phyloP scores from a whole-genome alignment of 108 stramenopile genomes.

The Schizochytrium sp. region DNA sequence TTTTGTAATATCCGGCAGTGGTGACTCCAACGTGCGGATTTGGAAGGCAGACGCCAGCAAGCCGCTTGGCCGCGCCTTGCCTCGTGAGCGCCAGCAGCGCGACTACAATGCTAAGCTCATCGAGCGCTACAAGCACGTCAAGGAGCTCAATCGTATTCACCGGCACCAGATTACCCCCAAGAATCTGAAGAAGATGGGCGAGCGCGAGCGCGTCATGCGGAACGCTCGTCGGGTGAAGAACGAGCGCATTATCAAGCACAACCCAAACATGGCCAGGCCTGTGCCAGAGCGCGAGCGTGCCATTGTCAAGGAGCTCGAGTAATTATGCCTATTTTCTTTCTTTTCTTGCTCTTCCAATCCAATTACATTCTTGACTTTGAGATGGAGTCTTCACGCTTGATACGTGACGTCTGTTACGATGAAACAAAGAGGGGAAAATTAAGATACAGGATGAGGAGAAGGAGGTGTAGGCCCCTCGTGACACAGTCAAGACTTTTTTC shows the following conservation, averaged over 20 bases:
- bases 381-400: too few relatives aligned
- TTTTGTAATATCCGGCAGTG: conserved; percentile 84
- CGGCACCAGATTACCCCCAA: conserved; percentile 78
- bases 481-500: too few relatives aligned
- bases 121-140: conserved; percentile 60
- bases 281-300: not conserved
- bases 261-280: not conserved
- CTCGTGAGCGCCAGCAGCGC: conserved; percentile 61
- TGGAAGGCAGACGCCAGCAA: conserved; percentile 91
- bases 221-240: not conserved
- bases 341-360: too few relatives aligned
- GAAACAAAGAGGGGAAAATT: too few relatives aligned
- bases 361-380: too few relatives aligned
- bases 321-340: not conserved
- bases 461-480: too few relatives aligned
- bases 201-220: conserved; percentile 41
- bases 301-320: conserved; percentile 2
- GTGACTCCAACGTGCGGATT: conserved; percentile 90
- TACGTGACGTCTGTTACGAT: too few relatives aligned
- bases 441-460: too few relatives aligned
- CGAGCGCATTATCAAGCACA: not conserved
- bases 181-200: conserved; percentile 78
- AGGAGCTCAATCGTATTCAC: conserved; percentile 78
- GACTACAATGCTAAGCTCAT: conserved; percentile 63
- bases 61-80: conserved; percentile 69